A percentile compares a stretch with the other conserved stretches of the same genome.
These are phyloP conservation scores for Trichoderma sp. DNA, from an alignment of 2,329 filamentous ascomycete species.

Conservation along the genomic window DNA sequence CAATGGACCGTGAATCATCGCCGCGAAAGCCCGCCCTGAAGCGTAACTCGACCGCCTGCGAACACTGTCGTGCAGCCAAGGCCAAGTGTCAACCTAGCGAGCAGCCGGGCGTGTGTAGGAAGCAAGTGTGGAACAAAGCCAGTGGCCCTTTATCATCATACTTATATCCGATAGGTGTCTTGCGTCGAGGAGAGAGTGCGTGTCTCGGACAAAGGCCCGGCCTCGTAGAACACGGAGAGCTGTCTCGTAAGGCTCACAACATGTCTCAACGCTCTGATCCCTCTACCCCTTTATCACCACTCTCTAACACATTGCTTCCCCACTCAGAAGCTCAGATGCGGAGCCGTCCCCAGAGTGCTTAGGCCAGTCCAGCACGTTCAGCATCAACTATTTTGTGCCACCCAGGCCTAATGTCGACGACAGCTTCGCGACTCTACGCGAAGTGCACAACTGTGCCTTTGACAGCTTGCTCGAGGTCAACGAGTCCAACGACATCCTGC, in stretches of 20 bases:
- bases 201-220: slow-evolving; percentile 1
- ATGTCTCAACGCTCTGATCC: not conserved
- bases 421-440: not conserved
- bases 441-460: slow-evolving; percentile 4
- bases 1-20: not conserved
- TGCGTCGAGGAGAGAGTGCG: slow-evolving; percentile 9
- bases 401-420: not conserved
- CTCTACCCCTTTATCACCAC: too few relatives aligned
- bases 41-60: not conserved
- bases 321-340: not conserved
- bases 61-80: slow-evolving; percentile 1
- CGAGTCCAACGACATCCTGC: not conserved
- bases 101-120: slow-evolving; percentile 1
- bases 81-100: slow-evolving; percentile 9
- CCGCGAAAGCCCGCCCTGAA: not conserved
- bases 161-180: slow-evolving; percentile 5
- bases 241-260: not conserved
- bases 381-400: not conserved
- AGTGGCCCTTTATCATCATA: too few relatives aligned
- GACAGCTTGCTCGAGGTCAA: not conserved
- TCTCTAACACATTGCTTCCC: not conserved
- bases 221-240: slow-evolving; percentile 1
- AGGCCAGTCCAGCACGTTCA: not conserved
- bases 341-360: not conserved
- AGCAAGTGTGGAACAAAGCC: not conserved